Conservation (phyloP, 208 protist species). For the Endotrypanum monterogeii region DNA sequence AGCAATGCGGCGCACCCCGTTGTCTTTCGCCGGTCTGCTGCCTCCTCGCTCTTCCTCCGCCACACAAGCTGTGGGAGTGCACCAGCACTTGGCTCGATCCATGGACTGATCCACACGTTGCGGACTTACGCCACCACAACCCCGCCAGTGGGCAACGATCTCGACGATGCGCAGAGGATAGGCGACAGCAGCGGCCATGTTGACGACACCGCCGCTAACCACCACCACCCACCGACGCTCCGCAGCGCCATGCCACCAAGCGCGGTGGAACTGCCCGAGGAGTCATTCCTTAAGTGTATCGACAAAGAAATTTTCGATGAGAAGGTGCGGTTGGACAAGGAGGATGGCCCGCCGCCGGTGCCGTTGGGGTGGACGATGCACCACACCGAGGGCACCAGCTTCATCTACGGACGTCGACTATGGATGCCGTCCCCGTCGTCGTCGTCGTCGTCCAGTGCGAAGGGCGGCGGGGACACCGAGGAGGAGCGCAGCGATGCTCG, state of each 20-base stretch:
- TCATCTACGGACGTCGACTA: slow-evolving; percentile 73
- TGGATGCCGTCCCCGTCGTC: slow-evolving; percentile 52
- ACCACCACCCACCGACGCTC: slow-evolving; percentile 31
- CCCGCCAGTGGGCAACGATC: not conserved
- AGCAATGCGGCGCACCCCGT: not conserved
- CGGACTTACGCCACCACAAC: slow-evolving; percentile 5
- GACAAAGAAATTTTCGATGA: slow-evolving; percentile 90
- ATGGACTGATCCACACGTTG: not conserved
- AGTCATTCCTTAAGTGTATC: slow-evolving; percentile 77
- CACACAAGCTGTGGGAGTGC: not conserved
- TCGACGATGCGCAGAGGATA: not conserved
- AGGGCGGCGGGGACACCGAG: not conserved
- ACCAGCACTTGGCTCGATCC: not conserved
- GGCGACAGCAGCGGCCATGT: not conserved
- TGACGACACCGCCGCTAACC: not conserved
- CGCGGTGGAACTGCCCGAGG: slow-evolving; percentile 60
- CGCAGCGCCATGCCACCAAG: slow-evolving; percentile 53
- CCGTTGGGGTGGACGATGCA: slow-evolving; percentile 77
- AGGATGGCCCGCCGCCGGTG: slow-evolving; percentile 61
- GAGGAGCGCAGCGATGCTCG: too few species aligned
- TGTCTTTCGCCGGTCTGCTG: not conserved
- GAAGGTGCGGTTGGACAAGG: slow-evolving; percentile 76
- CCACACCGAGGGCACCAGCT: slow-evolving; percentile 64
- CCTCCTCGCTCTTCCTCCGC: not conserved
- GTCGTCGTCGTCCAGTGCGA: not conserved